Evolutionary conservation across 1,284 basidiomycete species (phyloP), one percentile per base, ranked within the genome.

Genomic region (Ceratobasidium theobromae): DNA sequence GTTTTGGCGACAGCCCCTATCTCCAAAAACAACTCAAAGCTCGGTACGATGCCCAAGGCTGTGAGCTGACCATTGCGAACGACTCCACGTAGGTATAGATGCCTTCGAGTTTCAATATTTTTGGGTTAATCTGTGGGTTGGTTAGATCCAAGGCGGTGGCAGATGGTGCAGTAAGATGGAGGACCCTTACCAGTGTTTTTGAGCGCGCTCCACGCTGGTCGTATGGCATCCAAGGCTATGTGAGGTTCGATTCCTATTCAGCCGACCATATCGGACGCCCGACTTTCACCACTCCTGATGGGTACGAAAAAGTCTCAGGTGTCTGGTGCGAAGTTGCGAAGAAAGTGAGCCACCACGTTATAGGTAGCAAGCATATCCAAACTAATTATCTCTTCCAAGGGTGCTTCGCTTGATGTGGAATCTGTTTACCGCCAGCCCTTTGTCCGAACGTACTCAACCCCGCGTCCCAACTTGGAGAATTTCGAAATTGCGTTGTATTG

Each of bases 51-150:
- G 30, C 62, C 0, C 52, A 60, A 21, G 46, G 46, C 1, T 46
- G 43, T 28, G 40, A 66, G 12, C 27, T 68, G 4, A 62, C 65
- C 1, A 30, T 53, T n/a, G 57, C 64, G 32, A 60, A 68, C 30
- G 67, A 68, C 21, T 58, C 53, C 0, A 60, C 67, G 67, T 68
- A n/a, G n/a, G n/a, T n/a, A n/a, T n/a, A n/a, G n/a, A n/a, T n/a
- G n/a, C n/a, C n/a, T n/a, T n/a, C n/a, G n/a, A n/a, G n/a, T n/a
- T n/a, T n/a, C n/a, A n/a, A n/a, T n/a, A n/a, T n/a, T n/a, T 16
- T 9, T 40, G 40, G 45, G 49, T 21, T 14, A 25, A 16, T 2
- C 27, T 1, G 14, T 9, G 30, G 16, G 1, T 11, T 23, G 16
- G 4, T 27, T 25, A 68, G 67, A 18, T 49, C 60, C 1, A 68